phyloP scores from a whole-genome alignment of 1,284 basidiomycete species.

The Lentinula novae-zelandiae region DNA sequence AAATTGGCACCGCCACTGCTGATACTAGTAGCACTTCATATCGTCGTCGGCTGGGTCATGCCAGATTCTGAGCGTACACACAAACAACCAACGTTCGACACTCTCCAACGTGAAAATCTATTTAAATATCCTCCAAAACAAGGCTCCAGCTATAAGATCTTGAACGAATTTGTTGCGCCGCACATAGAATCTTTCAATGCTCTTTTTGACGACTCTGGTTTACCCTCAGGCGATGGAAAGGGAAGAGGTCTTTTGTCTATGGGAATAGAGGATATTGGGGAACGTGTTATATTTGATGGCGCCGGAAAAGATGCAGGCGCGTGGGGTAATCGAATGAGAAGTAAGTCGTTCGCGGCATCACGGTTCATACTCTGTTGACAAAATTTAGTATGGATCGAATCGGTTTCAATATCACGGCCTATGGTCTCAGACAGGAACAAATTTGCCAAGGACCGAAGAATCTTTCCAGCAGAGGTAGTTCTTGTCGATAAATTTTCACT shows the following conservation, averaged over 20 bases:
- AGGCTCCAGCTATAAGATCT: slow-evolving; percentile 72
- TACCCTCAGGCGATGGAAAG: slow-evolving; percentile 69
- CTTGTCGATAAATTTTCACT: not conserved
- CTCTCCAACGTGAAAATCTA: slow-evolving; percentile 76
- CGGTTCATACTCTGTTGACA: not conserved
- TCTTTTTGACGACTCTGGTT: slow-evolving; percentile 83
- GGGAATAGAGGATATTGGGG: slow-evolving; percentile 81
- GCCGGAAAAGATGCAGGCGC: slow-evolving; percentile 50
- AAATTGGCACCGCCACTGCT: not conserved
- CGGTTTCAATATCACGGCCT: slow-evolving; percentile 82
- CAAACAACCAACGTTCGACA: slow-evolving; percentile 70
- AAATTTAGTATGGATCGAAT: slow-evolving; percentile 84
- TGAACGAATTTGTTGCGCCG: slow-evolving; percentile 92
- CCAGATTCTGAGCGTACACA: slow-evolving; percentile 32
- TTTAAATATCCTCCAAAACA: slow-evolving; percentile 78
- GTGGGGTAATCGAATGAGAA: slow-evolving; percentile 79
- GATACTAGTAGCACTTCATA: not conserved
- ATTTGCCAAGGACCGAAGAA: slow-evolving; percentile 69
- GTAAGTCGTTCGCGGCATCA: slow-evolving; percentile 46
- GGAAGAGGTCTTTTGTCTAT: slow-evolving; percentile 80
- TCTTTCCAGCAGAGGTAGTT: slow-evolving; percentile 86
- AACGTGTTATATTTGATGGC: slow-evolving; percentile 93
- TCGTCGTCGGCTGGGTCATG: slow-evolving; percentile 23
- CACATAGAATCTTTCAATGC: slow-evolving; percentile 98
- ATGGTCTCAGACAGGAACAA: slow-evolving; percentile 86